Base-by-base conservation (phyloP, 176 grass and related monocot genomes). In the Neostapfia colusana region DNA sequence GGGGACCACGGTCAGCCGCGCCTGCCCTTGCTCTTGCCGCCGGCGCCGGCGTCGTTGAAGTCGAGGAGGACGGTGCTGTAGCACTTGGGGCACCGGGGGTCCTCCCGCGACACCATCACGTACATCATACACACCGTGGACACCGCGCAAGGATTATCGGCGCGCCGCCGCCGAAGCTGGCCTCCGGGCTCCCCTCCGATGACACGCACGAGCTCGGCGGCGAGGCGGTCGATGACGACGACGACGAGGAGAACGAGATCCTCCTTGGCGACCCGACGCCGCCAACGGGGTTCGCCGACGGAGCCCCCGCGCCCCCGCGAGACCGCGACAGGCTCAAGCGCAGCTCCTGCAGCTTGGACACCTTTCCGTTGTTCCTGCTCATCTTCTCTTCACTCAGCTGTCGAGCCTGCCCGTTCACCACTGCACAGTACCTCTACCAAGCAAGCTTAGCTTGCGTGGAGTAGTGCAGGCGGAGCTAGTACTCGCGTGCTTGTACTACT, bases 61-160 rank as follows among this genome's bases (percentile, higher is more conserved):
- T 97, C 94, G 54, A 97, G 81, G 71, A 97, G 90, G 35, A 97
- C 94, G 16, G 90, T 86, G 79, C 85, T 97, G 70, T 91, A 75
- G 85, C 94, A 97, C 84, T 93, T 93, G 85, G 94, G 94, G 81
- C 94, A 97, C 89, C 93, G 90, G 62, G 91, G 91, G 38, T 97
- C 94, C 24, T 93, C 86, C 79, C 92, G 86, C 2, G 90, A 93
- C 65, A 97, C 86, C 94, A 97, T 97, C 70, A 97, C 94, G 81
- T 97, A 97, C 88, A 97, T 93, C 77, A 97, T 88, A 88, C 94
- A n/a, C n/a, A 97, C 63, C 88, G 83, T 25, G 94, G 91, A 81
- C 93, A 97, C n/a, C 93, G 90, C 2, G 84, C 90, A 7, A 97
- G 83, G 50, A 97, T 76, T 88, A 93, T 93, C 9, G 88, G 46